A percentile compares a stretch with the other conserved stretches of the same genome.
Evolutionary conservation across 169 alveolate genomes (phyloP).

Genomic region (Neospora caninum): DNA sequence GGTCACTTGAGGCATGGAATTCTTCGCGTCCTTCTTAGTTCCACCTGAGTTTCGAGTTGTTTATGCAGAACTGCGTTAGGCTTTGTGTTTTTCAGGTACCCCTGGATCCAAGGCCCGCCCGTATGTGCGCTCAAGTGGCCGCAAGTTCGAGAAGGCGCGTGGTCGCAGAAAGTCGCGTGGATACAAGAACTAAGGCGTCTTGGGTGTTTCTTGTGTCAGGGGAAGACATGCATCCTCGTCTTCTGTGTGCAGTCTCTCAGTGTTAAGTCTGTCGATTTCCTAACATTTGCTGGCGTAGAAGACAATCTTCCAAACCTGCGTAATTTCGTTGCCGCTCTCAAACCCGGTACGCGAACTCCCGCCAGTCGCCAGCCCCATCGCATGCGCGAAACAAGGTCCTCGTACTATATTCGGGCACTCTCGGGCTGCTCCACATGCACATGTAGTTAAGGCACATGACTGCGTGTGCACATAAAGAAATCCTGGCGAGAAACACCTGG

Average conservation of each 20-base stretch:
- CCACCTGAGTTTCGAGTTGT: too few species aligned
- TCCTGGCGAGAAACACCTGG: too few species aligned
- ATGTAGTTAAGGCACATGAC: too few species aligned
- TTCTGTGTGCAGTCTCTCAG: not conserved
- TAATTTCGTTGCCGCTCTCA: not conserved
- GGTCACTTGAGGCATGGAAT: too few species aligned
- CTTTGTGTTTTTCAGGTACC: slow-evolving; percentile 49
- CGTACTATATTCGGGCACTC: too few species aligned
- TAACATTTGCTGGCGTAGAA: not conserved
- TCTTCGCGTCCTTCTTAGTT: too few species aligned
- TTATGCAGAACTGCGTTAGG: too few species aligned
- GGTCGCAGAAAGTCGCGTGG: slow-evolving; percentile 75
- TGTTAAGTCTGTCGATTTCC: not conserved
- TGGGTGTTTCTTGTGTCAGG: not conserved
- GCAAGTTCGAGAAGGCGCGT: slow-evolving; percentile 79
- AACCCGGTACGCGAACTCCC: too few species aligned
- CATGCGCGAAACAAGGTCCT: too few species aligned
- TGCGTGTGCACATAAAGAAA: too few species aligned
- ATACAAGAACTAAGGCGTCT: slow-evolving; percentile 68
- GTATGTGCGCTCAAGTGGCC: slow-evolving; percentile 73
- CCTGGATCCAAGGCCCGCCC: slow-evolving; percentile 68
- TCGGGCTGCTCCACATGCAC: too few species aligned
- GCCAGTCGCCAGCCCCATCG: too few species aligned
- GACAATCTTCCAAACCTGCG: not conserved
- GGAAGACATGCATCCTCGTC: not conserved